Percentiles rank a stretch among this genome's conserved stretches.
phyloP scores from a whole-genome alignment of 2,329 filamentous ascomycete species.

The Hirsutella rhossiliensis region DNA sequence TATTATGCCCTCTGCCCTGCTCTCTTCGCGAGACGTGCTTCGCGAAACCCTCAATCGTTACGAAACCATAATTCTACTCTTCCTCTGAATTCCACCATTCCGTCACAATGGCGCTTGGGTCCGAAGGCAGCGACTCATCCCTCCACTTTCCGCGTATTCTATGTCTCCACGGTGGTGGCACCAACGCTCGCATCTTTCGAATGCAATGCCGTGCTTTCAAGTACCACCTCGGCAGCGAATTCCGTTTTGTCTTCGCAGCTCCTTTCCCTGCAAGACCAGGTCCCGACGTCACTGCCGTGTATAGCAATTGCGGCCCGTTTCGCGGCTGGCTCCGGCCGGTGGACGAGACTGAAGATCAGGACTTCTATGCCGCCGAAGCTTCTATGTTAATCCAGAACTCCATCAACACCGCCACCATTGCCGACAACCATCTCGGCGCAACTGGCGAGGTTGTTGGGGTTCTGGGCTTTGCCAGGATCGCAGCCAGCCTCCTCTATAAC shows the following conservation, averaged over 20 bases:
- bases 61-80: no score
- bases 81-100: no score
- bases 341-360: conserved; percentile 19
- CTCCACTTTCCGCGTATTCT: conserved; percentile 48
- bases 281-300: conserved; percentile 48
- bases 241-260: conserved; percentile 56
- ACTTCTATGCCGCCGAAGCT: neutral
- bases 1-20: no score
- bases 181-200: conserved; percentile 52
- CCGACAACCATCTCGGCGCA: conserved; percentile 27
- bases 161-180: conserved; percentile 62
- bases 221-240: conserved; percentile 34
- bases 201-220: conserved; percentile 44
- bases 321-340: conserved; percentile 39
- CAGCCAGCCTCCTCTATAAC: conserved; percentile 38
- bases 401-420: conserved; percentile 29
- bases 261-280: conserved; percentile 49
- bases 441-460: conserved; percentile 42
- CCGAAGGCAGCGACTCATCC: neutral
- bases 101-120: neutral
- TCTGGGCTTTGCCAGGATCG: conserved; percentile 47
- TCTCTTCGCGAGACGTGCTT: no score
- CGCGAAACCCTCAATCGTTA: no score
- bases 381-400: neutral
- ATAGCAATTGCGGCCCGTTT: conserved; percentile 51